Percentiles rank a stretch among this genome's conserved stretches.
Evolutionary conservation across 768 basidiomycete genomes (phyloP).

Genomic region (Suillus paluster): DNA sequence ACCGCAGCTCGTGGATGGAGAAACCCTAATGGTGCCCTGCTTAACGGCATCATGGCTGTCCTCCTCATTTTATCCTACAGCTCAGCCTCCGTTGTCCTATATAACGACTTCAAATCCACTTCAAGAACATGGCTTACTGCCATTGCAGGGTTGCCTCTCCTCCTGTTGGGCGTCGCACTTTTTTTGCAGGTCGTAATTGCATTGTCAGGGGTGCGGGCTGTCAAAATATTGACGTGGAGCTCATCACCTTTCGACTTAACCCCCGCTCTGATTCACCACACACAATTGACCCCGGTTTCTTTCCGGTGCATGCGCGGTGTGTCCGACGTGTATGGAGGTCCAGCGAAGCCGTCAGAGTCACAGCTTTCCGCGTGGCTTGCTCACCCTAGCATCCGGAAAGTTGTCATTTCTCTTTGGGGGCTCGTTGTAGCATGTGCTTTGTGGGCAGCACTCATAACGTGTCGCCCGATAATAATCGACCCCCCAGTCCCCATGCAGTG

Average conservation of each 20-base stretch:
- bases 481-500: too few species aligned
- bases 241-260: constrained; percentile 35
- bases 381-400: constrained; percentile 26
- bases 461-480: too few species aligned
- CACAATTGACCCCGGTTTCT: constrained; percentile 20
- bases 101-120: too few species aligned
- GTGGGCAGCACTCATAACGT: constrained; percentile 33
- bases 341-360: constrained; percentile 15
- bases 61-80: constrained; percentile 35
- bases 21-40: constrained; percentile 28
- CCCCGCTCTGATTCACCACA: constrained; percentile 33
- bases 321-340: constrained; percentile 12
- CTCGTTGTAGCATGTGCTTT: constrained; percentile 23
- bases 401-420: constrained; percentile 27
- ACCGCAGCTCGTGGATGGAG: constrained; percentile 22
- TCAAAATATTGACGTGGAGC: constrained; percentile 37
- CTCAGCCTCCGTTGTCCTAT: constrained; percentile 28
- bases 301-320: constrained; percentile 33
- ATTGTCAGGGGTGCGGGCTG: constrained; percentile 22
- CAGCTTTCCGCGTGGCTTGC: constrained; percentile 35
- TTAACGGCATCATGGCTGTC: constrained; percentile 27
- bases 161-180: constrained; percentile 30
- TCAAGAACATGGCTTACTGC: not conserved
- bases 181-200: constrained; percentile 29
- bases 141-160: constrained; percentile 29